Percentiles rank a stretch among this genome's conserved stretches.
phyloP scores from a whole-genome alignment of 495 filamentous ascomycete genomes.

The Pyronema domesticum region DNA sequence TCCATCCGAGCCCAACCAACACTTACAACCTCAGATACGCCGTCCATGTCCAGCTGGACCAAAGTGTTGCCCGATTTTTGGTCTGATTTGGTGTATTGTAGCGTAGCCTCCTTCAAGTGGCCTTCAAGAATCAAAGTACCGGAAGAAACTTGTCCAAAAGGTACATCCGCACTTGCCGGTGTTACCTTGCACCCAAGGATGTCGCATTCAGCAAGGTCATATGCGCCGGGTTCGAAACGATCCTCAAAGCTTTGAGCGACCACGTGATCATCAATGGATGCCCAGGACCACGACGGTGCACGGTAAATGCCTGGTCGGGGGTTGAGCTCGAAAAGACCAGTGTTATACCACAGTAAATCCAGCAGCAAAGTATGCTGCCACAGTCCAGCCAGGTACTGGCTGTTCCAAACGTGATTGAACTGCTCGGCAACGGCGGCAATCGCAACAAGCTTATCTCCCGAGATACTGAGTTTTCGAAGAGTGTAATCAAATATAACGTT shows the following conservation, averaged over 20 bases:
- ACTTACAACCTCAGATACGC: not conserved
- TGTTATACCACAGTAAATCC: not conserved
- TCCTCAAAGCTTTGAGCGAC: not conserved
- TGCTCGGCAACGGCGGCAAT: slow-evolving; percentile 17
- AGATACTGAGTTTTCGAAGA: not conserved
- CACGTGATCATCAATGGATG: slow-evolving; percentile 13
- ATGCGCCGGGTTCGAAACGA: not conserved
- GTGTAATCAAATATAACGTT: not conserved
- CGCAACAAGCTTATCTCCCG: slow-evolving; percentile 15
- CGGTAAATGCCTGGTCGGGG: slow-evolving; percentile 13
- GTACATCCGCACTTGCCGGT: not conserved
- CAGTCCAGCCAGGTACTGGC: slow-evolving; percentile 5
- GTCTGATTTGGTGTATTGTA: not conserved
- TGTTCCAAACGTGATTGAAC: slow-evolving; percentile 9
- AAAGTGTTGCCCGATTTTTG: not conserved
- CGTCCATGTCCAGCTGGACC: not conserved
- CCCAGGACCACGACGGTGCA: slow-evolving; percentile 25
- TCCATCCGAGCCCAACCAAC: not conserved
- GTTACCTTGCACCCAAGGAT: not conserved
- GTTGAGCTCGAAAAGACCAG: not conserved
- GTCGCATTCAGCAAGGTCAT: not conserved
- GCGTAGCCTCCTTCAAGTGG: not conserved
- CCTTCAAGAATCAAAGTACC: not conserved
- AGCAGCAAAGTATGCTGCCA: slow-evolving; percentile 3
- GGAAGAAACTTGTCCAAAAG: not conserved